A percentile compares a stretch with the other conserved stretches of the same genome.
These are phyloP conservation scores for Leccinum glutinopallens DNA, from an alignment of 1,284 basidiomycete genomes.

Conservation along the genomic window DNA sequence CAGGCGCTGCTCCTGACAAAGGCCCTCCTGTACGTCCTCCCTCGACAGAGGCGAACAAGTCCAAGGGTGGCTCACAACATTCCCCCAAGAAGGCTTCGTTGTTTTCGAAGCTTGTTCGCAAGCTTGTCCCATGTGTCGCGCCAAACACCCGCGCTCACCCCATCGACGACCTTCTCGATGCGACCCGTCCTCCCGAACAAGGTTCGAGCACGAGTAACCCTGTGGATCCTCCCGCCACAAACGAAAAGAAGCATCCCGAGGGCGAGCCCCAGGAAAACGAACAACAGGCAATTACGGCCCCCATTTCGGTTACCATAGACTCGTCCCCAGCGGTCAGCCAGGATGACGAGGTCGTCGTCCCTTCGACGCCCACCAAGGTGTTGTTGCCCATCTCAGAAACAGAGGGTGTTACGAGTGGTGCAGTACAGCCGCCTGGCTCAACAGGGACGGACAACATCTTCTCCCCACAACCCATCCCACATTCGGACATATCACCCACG, in stretches of 20 bases:
- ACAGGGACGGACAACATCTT: slow-evolving; percentile 42
- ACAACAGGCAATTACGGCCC: slow-evolving; percentile 24
- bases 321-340: slow-evolving; percentile 30
- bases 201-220: slow-evolving; percentile 17
- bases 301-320: slow-evolving; percentile 27
- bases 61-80: slow-evolving; percentile 39
- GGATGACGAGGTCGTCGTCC: slow-evolving; percentile 44
- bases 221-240: slow-evolving; percentile 19
- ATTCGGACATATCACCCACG: slow-evolving; percentile 29
- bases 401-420: slow-evolving; percentile 53
- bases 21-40: slow-evolving; percentile 37
- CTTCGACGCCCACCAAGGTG: slow-evolving; percentile 44
- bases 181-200: slow-evolving; percentile 16
- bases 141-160: slow-evolving; percentile 42
- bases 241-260: slow-evolving; percentile 31
- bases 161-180: slow-evolving; percentile 33
- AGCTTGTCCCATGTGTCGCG: slow-evolving; percentile 52
- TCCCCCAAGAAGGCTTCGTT: slow-evolving; percentile 44
- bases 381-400: slow-evolving; percentile 52
- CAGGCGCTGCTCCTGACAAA: slow-evolving; percentile 30
- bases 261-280: slow-evolving; percentile 34
- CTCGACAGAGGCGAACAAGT: slow-evolving; percentile 38
- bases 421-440: slow-evolving; percentile 59
- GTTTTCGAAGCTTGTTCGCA: slow-evolving; percentile 48
- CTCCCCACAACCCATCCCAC: slow-evolving; percentile 32